Base-by-base conservation (phyloP, 1,284 basidiomycete species). In the Marasmius sp. region DNA sequence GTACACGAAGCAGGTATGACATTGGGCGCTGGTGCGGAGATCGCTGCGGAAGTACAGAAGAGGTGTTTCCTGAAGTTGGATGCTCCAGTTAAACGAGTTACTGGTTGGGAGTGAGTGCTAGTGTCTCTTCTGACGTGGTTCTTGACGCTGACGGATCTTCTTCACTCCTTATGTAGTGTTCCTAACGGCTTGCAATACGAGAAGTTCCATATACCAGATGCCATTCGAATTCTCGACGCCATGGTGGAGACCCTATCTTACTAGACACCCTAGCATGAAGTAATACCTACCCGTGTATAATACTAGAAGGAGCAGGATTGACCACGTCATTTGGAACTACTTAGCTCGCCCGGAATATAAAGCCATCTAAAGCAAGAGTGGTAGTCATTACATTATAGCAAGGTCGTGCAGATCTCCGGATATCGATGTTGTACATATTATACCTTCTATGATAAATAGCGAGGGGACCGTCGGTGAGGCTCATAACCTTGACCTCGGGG, bases 1-100 rank as follows among this genome's bases (percentile, higher is more conserved):
- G 93, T 96, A 11, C 95, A 97, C 70, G 94, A 97, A 74, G 95
- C 95, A 3, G 89, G 93, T 1, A 84, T 87, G 70, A 93, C 90
- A 3, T 92, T 87, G 3, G 91, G 94, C 34, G 91, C 89, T n/a
- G 94, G 93, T 8, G 89, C 89, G 20, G 93, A 97, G 70, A 91
- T 97, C 52, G 87, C 89, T 11, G 92, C 93, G 0, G 92, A 95
- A 74, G 81, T 97, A 9, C 92, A 93, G 75, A 89, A 91, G 72
- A 79, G 89, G 61, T 94, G 92, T 67, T 97, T 97, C 77, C 80
- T 96, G 69, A 91, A 89, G 72, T 76, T 97, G 60, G 86, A 93
- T 63, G 94, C 94, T 3, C 94, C 94, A 0, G 88, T 97, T n/a
- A 91, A 85, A 68, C 79, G 94, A 51, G 86, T 97, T 34, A 86